Evolutionary conservation across 2,329 filamentous ascomycete species (phyloP).

Genomic region (Diplodia corticola): DNA sequence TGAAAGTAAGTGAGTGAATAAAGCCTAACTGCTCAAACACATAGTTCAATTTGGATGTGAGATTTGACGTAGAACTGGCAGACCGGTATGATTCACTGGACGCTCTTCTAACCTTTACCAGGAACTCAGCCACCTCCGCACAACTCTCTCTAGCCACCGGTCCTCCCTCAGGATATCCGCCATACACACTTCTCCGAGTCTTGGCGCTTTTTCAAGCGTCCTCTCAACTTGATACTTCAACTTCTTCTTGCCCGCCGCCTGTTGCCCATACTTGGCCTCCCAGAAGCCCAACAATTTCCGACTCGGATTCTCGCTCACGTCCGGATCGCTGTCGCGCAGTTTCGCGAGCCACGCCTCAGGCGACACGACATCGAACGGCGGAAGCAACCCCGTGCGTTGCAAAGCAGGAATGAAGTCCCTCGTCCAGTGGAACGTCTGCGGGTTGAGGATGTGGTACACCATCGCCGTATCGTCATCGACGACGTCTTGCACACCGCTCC

Average conservation of each 20-base stretch:
- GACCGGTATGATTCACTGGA: too few relatives aligned
- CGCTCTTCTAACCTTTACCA: background rate
- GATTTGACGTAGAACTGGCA: too few relatives aligned
- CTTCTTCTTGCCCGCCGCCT: background rate
- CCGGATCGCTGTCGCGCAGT: slow-evolving; percentile 28
- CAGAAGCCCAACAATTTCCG: slow-evolving; percentile 35
- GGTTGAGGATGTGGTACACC: slow-evolving; percentile 57
- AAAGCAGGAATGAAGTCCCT: slow-evolving; percentile 55
- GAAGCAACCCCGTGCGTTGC: slow-evolving; percentile 38
- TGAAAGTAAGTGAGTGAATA: too few relatives aligned
- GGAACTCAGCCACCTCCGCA: background rate
- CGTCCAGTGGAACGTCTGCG: slow-evolving; percentile 53
- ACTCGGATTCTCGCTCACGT: slow-evolving; percentile 30
- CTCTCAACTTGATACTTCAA: background rate
- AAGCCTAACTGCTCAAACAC: too few relatives aligned
- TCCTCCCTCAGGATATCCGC: background rate
- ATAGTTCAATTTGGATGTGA: too few relatives aligned
- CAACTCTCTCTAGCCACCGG: background rate
- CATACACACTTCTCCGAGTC: background rate
- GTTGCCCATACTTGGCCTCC: slow-evolving; percentile 30
- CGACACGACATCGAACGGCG: slow-evolving; percentile 28
- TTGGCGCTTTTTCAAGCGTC: background rate
- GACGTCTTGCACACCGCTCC: background rate
- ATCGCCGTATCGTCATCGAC: too few relatives aligned
- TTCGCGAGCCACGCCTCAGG: slow-evolving; percentile 32